Percentiles rank a stretch among this genome's conserved stretches.
Evolutionary conservation across 495 filamentous ascomycete species (phyloP).

Genomic region (Penicillium maclennaniae): DNA sequence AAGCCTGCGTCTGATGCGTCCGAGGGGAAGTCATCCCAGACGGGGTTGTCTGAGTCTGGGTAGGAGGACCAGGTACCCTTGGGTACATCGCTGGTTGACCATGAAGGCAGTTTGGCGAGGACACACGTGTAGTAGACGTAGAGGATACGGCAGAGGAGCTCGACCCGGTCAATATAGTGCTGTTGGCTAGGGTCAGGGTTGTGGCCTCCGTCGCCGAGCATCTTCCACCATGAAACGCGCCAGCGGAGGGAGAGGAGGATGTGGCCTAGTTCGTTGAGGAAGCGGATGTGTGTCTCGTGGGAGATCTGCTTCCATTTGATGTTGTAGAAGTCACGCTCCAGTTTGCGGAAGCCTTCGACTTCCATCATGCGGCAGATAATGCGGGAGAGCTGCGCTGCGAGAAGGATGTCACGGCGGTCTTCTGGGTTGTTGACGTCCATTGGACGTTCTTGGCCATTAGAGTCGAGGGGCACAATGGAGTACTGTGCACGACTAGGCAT

Average conservation of each 20-base stretch:
- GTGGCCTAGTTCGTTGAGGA: slow-evolving; percentile 42
- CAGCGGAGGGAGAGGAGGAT: slow-evolving; percentile 48
- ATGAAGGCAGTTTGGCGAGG: slow-evolving; percentile 44
- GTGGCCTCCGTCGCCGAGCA: slow-evolving; percentile 43
- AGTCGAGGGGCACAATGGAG: slow-evolving; percentile 37
- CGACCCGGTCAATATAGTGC: slow-evolving; percentile 46
- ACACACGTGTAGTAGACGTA: slow-evolving; percentile 51
- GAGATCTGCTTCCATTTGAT: slow-evolving; percentile 50
- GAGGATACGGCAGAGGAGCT: slow-evolving; percentile 45
- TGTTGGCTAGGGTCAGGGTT: slow-evolving; percentile 41
- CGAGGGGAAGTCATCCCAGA: slow-evolving; percentile 45
- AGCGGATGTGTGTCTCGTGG: slow-evolving; percentile 41
- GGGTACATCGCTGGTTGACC: slow-evolving; percentile 36
- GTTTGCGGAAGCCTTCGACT: slow-evolving; percentile 48
- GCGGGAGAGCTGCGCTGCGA: slow-evolving; percentile 46
- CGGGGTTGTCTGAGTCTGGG: slow-evolving; percentile 40
- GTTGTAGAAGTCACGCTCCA: slow-evolving; percentile 50
- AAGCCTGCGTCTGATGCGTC: slow-evolving; percentile 44
- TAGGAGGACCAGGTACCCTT: slow-evolving; percentile 46
- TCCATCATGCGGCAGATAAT: slow-evolving; percentile 50
- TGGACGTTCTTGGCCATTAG: slow-evolving; percentile 29
- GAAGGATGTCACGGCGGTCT: slow-evolving; percentile 42
- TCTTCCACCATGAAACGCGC: slow-evolving; percentile 50
- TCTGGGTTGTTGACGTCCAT: slow-evolving; percentile 41
- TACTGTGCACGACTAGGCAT: slow-evolving; percentile 51